Conservation (phyloP, 257 asterid species). For the Petunia axillaris region DNA sequence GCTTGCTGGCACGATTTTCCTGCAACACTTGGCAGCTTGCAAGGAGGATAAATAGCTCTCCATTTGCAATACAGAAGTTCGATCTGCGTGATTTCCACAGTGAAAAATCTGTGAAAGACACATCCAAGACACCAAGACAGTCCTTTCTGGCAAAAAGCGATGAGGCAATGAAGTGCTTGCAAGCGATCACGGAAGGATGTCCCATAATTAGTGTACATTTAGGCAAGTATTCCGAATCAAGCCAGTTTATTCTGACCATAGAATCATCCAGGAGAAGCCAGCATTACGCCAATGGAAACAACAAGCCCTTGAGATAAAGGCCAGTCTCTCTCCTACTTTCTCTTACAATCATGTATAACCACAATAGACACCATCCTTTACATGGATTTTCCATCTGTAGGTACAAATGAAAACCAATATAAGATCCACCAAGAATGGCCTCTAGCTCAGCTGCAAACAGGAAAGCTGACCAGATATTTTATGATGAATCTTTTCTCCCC, state of each 20-base stretch:
- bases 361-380: not conserved
- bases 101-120: not conserved
- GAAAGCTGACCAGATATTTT: conserved; percentile 22
- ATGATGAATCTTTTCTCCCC: conserved; percentile 30
- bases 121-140: not conserved
- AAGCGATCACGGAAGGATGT: not conserved
- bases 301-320: not conserved
- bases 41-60: not conserved
- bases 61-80: not conserved
- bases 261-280: not conserved
- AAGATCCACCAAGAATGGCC: not conserved
- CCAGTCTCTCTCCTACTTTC: not conserved
- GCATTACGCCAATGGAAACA: not conserved
- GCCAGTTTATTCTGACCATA: not conserved
- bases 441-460: not conserved
- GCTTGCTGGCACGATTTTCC: not conserved
- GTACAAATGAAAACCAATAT: not conserved
- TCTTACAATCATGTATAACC: not conserved
- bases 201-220: not conserved
- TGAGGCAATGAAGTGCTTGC: not conserved
- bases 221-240: not conserved
- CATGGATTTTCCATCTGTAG: not conserved
- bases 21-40: not conserved
- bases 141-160: not conserved
- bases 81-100: not conserved